Evolutionary conservation across 345 rosid genomes (phyloP), one percentile per base, ranked within the genome.

Genomic region (Salix arbutifolia): DNA sequence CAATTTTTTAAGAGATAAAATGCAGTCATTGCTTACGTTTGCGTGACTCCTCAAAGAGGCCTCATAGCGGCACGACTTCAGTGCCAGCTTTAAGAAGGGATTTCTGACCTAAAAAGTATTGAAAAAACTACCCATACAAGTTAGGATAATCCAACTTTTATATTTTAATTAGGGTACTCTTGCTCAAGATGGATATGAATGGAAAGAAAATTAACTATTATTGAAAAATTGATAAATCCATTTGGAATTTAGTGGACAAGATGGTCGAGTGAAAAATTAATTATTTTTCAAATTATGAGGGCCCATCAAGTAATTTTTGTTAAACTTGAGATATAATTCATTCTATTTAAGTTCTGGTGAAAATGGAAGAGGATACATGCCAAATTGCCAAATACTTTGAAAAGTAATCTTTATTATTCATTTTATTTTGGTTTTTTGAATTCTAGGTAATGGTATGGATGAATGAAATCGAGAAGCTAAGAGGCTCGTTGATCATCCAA

Each of bases 11-110:
- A 25, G 56, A 18, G 6, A 19, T 11, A n/a, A 12, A n/a, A 50
- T 42, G 68, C 21, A 30, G 79, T 76, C 79, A 76, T 48, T 40
- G 79, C 73, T 76, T 58, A 76, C 79, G 79, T 69, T 19, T 44
- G 3, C 6, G 1, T 10, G 19, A 8, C 23, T 0, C 14, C 5
- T 25, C 18, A 16, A 40, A 13, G 19, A 28, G 74, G 33, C 21
- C 11, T 0, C 38, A 10, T 8, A 10, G 13, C 9, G 61, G 21
- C 37, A 17, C 14, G 17, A 0, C 19, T 69, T 44, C 11, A 65
- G 8, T 13, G 50, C 50, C 50, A 46, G 1, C 50, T 46, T 13
- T 40, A 40, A 9, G 3, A 40, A 40, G 1, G 44, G 44, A 40
- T 40, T 40, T 40, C 14, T 40, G 44, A 40, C 44, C 44, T 10